Evolutionary conservation across 169 alveolate species (phyloP).

Genomic region (Cryptosporidium baileyi): DNA sequence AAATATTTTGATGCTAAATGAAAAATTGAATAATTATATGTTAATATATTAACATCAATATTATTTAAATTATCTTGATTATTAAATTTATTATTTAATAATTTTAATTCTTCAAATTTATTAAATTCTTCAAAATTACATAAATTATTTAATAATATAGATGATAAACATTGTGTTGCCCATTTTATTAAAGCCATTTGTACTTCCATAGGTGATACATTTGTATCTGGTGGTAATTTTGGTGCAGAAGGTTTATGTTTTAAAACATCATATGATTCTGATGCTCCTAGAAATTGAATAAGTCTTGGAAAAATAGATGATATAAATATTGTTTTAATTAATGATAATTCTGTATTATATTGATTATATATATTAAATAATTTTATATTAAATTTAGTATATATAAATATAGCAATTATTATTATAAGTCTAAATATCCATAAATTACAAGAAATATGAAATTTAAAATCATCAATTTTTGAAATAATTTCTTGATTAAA

Average conservation of each 20-base stretch:
- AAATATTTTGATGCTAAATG: constrained; percentile 46
- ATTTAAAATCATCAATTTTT: not conserved
- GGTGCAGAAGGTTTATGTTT: constrained; percentile 66
- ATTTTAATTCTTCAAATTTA: not conserved
- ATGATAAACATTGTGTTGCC: constrained; percentile 59
- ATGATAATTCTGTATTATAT: constrained; percentile 3
- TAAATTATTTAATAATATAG: constrained; percentile 28
- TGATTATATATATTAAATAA: not conserved
- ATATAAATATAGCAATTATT: not conserved
- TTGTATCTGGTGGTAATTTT: constrained; percentile 69
- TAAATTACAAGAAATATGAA: constrained; percentile 1
- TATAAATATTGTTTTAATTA: not conserved
- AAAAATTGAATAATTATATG: constrained; percentile 1
- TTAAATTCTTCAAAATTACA: constrained; percentile 28
- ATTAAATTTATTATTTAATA: not conserved
- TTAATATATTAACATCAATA: not conserved
- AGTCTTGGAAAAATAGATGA: constrained; percentile 48
- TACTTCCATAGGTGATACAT: constrained; percentile 48
- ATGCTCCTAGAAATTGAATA: constrained; percentile 45
- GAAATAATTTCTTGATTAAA: constrained; percentile 6
- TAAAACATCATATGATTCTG: constrained; percentile 43
- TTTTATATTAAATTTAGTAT: not conserved
- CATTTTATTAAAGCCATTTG: constrained; percentile 45
- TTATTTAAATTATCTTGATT: not conserved
- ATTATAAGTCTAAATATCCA: constrained; percentile 56